These are phyloP conservation scores for Botryotinia globosa DNA, from an alignment of 2,329 filamentous ascomycete species.

Conservation along the genomic window DNA sequence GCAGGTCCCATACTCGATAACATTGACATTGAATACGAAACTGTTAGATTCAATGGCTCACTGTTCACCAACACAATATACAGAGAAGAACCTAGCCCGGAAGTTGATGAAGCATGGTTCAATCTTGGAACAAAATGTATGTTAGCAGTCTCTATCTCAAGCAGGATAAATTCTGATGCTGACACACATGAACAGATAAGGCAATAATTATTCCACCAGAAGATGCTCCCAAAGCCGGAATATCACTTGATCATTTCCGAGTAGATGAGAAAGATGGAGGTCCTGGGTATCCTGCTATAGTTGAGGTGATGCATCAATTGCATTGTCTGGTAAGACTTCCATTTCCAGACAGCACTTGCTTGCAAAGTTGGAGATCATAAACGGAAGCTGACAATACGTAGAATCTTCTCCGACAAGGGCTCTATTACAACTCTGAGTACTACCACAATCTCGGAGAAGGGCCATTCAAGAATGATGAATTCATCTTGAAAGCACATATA, in stretches of 20 bases:
- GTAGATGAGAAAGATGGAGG: conserved; percentile 11
- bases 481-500: conserved; percentile 49
- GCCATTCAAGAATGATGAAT: conserved; percentile 49
- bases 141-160: too few species aligned
- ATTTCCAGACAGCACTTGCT: neutral
- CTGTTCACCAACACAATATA: conserved; percentile 11
- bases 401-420: conserved; percentile 51
- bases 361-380: neutral
- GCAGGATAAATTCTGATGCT: neutral
- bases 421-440: conserved; percentile 53
- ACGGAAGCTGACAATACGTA: neutral
- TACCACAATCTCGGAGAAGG: conserved; percentile 46
- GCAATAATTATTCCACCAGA: conserved; percentile 13
- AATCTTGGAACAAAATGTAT: conserved; percentile 36
- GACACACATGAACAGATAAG: neutral
- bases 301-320: conserved; percentile 10
- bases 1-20: conserved; percentile 41
- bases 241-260: conserved; percentile 14
- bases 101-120: conserved; percentile 8
- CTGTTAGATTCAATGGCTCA: conserved; percentile 30
- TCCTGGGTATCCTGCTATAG: conserved; percentile 8
- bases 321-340: conserved; percentile 14
- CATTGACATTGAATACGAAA: conserved; percentile 43
- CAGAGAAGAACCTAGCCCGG: conserved; percentile 1
- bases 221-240: neutral